Evolutionary conservation across 2,329 filamentous ascomycete species (phyloP), one percentile per base, ranked within the genome.

Genomic region (Didymella sp.): DNA sequence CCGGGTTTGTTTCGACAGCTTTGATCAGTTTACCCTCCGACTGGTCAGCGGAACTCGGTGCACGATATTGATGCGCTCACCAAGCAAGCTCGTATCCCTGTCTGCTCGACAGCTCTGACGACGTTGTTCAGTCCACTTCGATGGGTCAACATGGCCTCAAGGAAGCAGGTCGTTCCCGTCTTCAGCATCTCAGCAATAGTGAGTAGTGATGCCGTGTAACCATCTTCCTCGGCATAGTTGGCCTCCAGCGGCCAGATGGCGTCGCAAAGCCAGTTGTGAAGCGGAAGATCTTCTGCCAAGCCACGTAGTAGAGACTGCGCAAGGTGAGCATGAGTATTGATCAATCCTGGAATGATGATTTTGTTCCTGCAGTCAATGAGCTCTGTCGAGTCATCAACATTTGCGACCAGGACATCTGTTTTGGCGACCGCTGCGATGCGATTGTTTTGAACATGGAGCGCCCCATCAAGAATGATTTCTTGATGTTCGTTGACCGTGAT

Each of bases 401-500:
- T 28, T n/a, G 33, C 25, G 11, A 63, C 19, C 1, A 81, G 68
- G 2, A 67, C 47, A 5, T 59, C 44, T 0, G 77, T 73, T 53
- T 81, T 80, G 24, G 78, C 79, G 43, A 85, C 73, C 40, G 76
- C 77, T 0, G 68, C 60, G 54, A 85, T 84, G 5, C 63, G 74
- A 28, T 72, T 61, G 27, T 67, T 73, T 6, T 72, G 54, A 4
- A 82, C 73, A 1, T 79, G 72, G 27, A 85, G 71, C 12, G 77
- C 78, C 13, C 82, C 82, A 58, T 83, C 75, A 4, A 77, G 66
- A 52, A 82, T 78, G 46, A 85, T 76, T 31, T 79, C 75, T 19
- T 80, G 75, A 15, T 62, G 60, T 25, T 72, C 45, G 62, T 84
- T 81, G 61, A 85, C 73, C 0, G 82, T 84, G 60, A 85, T 78